Evolutionary conservation across 2,329 filamentous ascomycete genomes (phyloP), one percentile per base, ranked within the genome.

Genomic region (Nannizziopsis barbatae): DNA sequence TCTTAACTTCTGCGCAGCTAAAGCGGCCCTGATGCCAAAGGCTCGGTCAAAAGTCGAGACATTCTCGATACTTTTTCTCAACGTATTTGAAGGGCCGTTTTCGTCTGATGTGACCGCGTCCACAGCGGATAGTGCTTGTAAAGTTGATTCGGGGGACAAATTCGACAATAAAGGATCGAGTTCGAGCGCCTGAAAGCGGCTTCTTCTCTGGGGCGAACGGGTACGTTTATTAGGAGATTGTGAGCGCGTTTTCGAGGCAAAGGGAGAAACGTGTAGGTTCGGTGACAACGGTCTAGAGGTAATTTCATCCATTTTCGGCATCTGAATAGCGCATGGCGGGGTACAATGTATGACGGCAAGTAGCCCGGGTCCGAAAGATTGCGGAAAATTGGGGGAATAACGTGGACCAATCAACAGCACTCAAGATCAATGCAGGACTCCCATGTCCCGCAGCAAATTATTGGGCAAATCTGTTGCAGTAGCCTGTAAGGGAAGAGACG

Each of bases 1-100:
- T 55, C 73, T 71, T 52, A 82, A 60, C 50, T 75, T 74, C 57
- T 80, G 71, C 22, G 76, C 77, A 20, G 74, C 74, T 57, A 76
- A 67, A 22, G 78, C 78, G 20, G 79, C 78, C 53, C 76, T 71
- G 45, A 74, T 71, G 6, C 76, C 79, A 52, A 81, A 64, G 27
- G 75, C 75, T 55, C 76, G 70, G 62, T 82, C 76, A 9, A 74
- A 69, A 1, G 69, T 63, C 2, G 77, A 77, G 9, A 76, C 75
- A 50, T 70, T 67, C 2, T 74, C 70, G 54, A 80, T 76, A 60
- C 75, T 77, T 42, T 65, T 64, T 27, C 63, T 59, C 12, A 73
- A 60, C 27, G 67, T 61, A 56, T 67, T 63, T 45, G 70, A 62
- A 10, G 66, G 62, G 17, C 57, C 57, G 47, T 59, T 53, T 53